phyloP scores from a whole-genome alignment of 768 basidiomycete genomes.

The Boletellus sp. region DNA sequence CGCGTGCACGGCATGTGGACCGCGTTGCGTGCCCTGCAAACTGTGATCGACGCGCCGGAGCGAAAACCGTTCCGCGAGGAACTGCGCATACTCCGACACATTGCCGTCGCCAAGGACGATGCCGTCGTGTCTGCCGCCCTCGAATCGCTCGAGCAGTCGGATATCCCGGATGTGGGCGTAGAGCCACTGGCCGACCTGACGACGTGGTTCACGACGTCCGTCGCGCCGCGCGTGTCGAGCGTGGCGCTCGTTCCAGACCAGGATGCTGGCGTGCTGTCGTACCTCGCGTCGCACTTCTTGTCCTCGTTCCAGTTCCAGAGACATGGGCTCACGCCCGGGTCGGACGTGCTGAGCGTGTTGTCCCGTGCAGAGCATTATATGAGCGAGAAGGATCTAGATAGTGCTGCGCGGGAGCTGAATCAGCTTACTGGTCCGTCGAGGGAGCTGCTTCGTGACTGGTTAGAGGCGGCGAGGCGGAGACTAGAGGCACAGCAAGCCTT shows the following conservation, averaged over 20 bases:
- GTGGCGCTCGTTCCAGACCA: conserved; percentile 93
- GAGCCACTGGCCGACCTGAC: conserved; percentile 88
- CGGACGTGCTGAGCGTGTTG: conserved; percentile 83
- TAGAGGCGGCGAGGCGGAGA: conserved; percentile 81
- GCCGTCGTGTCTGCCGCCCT: conserved; percentile 61
- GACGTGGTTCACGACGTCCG: conserved; percentile 83
- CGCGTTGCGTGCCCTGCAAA: conserved; percentile 76
- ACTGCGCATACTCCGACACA: conserved; percentile 75
- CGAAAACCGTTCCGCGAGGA: conserved; percentile 88
- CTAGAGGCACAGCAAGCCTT: conserved; percentile 91
- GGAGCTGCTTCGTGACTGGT: conserved; percentile 77
- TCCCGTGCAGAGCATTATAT: conserved; percentile 86
- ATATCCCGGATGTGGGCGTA: conserved; percentile 74
- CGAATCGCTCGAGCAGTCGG: conserved; percentile 64
- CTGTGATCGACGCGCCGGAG: conserved; percentile 58
- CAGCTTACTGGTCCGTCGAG: conserved; percentile 82
- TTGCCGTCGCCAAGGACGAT: conserved; percentile 69
- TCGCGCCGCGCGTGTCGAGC: conserved; percentile 77
- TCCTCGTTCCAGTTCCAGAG: conserved; percentile 76
- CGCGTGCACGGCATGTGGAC: conserved; percentile 91
- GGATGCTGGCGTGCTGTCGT: conserved; percentile 83
- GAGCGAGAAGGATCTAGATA: conserved; percentile 84
- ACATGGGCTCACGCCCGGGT: conserved; percentile 65
- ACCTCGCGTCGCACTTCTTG: conserved; percentile 75
- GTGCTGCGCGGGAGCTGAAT: conserved; percentile 86